Base-by-base conservation (phyloP, 2,329 filamentous ascomycete species). In the Fusarium sp. region DNA sequence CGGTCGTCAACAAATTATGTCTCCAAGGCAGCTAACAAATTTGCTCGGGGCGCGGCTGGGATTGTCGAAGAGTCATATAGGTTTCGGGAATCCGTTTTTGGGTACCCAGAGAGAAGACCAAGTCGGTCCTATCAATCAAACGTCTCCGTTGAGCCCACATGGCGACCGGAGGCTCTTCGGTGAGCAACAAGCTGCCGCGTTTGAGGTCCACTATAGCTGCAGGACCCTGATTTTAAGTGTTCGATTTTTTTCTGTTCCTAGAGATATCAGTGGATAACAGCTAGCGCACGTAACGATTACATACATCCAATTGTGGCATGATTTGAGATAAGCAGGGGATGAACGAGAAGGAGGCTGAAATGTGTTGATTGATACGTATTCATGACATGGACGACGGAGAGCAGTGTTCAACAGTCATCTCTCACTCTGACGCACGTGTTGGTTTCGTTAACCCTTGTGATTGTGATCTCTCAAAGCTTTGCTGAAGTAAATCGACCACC, bases 101-200 rank as follows among this genome's bases (percentile, higher is more conserved):
- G 60, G 62, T 55, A 47, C 47, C 56, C 66, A 57, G 59, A 45
- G 49, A 46, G 22, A 45, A 71, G 41, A 41, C 32, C 34, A 62
- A 72, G 62, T 71, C 69, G 69, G 69, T 64, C 69, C 69, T 71
- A 71, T 72, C 69, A 57, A 62, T 57, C 47, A 61, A 51, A 53
- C 43, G 60, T 55, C 60, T 59, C 61, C 60, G 57, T 66, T 57
- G 62, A 72, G 49, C 67, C 73, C 73, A 75, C 73, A 74, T 75
- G 69, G 69, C 22, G 22, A 46, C 66, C 71, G 73, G 73, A 74
- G 73, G 73, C 73, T 75, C 72, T 75, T 75, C 73, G 73, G 73
- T 65, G 68, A 64, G 60, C 70, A 57, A 56, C 61, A 65, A 61
- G 59, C 58, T 58, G 52, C 60, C 47, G 68, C 30, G 43, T 49